Conservation (phyloP, 2,329 filamentous ascomycete species). For the Drechslerella dactyloides region DNA sequence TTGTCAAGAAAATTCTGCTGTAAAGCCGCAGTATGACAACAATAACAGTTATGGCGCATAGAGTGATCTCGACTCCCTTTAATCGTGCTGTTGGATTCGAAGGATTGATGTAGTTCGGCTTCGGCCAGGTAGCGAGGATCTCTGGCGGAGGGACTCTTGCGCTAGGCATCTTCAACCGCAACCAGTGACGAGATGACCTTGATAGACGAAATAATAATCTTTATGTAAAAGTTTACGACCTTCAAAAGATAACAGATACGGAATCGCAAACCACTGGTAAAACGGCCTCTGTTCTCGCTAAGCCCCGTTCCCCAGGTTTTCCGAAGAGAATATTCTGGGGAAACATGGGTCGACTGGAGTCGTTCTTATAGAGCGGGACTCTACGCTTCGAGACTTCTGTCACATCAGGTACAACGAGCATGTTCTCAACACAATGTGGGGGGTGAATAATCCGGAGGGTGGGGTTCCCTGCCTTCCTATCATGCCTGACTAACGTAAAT, state of each 20-base stretch:
- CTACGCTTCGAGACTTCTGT: background rate
- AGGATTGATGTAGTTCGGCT: constrained; percentile 61
- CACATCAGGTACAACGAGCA: background rate
- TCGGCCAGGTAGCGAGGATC: constrained; percentile 60
- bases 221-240: background rate
- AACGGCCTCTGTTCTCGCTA: background rate
- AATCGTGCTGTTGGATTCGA: constrained; percentile 59
- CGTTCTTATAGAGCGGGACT: background rate
- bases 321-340: background rate
- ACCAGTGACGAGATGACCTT: background rate
- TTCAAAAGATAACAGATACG: background rate
- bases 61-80: constrained; percentile 59
- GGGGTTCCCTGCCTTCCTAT: too few relatives aligned
- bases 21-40: constrained; percentile 60
- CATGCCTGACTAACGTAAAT: too few relatives aligned
- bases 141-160: constrained; percentile 56
- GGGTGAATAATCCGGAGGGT: too few relatives aligned
- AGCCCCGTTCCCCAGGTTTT: background rate
- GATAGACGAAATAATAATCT: background rate
- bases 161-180: background rate
- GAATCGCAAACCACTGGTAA: background rate
- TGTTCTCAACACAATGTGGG: too few relatives aligned
- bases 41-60: constrained; percentile 58
- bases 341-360: background rate
- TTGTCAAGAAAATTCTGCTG: background rate